These are phyloP conservation scores for Fraxinus quadrangulata DNA, from an alignment of 257 asterid species.

Conservation along the genomic window DNA sequence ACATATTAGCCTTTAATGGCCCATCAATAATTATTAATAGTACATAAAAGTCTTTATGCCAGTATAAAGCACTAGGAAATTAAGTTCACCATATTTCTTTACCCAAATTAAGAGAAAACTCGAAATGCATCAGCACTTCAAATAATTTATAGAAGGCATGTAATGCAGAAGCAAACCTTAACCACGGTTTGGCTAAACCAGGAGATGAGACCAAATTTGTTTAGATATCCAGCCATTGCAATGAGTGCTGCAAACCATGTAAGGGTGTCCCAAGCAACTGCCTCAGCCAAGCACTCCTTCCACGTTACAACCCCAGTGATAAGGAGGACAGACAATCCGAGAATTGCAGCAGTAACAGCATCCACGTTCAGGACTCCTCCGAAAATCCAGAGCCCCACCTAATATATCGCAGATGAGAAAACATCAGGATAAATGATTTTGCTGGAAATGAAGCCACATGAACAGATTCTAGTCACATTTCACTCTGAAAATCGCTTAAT, in stretches of 20 bases:
- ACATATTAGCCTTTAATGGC: background rate
- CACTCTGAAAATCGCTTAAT: background rate
- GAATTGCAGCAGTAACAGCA: slow-evolving; percentile 97
- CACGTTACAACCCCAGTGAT: slow-evolving; percentile 91
- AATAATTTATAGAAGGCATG: background rate
- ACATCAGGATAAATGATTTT: background rate
- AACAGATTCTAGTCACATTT: background rate
- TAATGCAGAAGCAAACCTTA: slow-evolving; percentile 46
- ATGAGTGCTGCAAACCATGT: slow-evolving; percentile 99
- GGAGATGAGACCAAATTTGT: slow-evolving; percentile 92
- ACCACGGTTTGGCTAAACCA: slow-evolving; percentile 99
- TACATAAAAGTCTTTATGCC: background rate
- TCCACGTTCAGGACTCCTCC: slow-evolving; percentile 80
- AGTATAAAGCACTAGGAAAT: background rate
- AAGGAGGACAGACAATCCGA: slow-evolving; percentile 86
- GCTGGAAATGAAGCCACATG: background rate
- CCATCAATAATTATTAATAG: background rate
- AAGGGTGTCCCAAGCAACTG: slow-evolving; percentile 99
- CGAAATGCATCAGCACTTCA: background rate
- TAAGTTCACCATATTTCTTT: background rate
- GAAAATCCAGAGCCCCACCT: slow-evolving; percentile 97
- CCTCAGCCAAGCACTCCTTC: slow-evolving; percentile 96
- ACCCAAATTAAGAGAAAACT: background rate
- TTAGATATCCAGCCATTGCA: slow-evolving; percentile 98
- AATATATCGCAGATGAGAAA: slow-evolving; percentile 24